Evolutionary conservation across 352 stramenopile species (phyloP), one percentile per base, ranked within the genome.

Genomic region (Globisporangium apiculatum): DNA sequence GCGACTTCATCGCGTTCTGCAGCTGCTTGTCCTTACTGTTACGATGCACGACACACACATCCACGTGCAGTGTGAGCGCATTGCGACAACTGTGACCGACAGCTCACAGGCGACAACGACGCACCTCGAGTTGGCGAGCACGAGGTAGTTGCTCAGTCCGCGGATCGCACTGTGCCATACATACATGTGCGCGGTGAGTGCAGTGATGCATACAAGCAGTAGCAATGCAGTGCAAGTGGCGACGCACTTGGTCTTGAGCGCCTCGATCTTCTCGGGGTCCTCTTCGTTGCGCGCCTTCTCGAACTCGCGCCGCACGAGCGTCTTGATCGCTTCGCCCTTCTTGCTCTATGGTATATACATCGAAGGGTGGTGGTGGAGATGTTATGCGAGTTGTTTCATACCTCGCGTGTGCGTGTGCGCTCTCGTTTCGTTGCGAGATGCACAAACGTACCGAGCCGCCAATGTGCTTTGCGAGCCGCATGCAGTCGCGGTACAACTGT

Each of bases 391-490:
- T 31, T 31, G 24, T 31, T 31, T 31, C 24, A 31, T 31, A 31
- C 24, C 1, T 31, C 24, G 24, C 24, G 24, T 3, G 24, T 31
- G 24, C 24, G 24, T 31, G 1, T 31, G 24, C 24, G 24, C 24
- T 31, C 24, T 31, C 24, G 24, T 31, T 31, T 31, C 24, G 24
- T 3, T 31, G 2, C 24, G 24, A 31, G 2, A 31, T 31, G 24
- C 24, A 31, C 24, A 31, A 31, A 48, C 75, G 54, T 69, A 94
- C 84, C 54, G 72, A 89, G 68, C 84, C 84, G 36, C 84, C 84
- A 46, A 94, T 94, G 70, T 94, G 84, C 69, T 94, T 92, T 45
- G 84, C 82, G 38, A 94, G 71, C 55, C 84, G 84, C 69, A 94
- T 57, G 67, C 79, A 91, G 62, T 94, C 84, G 52, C 84, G 80